Evolutionary conservation across 1,284 basidiomycete species (phyloP).

Genomic region (Polyporus tsugae): DNA sequence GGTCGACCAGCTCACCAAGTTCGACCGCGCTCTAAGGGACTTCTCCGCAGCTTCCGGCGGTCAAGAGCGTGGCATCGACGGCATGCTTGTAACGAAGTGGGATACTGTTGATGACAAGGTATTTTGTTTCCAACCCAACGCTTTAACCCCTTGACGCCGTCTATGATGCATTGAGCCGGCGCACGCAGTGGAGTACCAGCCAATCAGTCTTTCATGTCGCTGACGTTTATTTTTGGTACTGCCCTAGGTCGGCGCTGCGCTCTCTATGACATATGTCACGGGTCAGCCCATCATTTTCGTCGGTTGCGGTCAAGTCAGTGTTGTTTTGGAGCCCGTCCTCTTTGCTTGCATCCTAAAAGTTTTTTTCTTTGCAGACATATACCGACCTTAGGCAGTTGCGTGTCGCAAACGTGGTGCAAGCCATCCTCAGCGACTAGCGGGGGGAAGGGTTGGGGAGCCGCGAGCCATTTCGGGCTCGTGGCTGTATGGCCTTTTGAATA

Average conservation of each 20-base stretch:
- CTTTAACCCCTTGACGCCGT: not conserved
- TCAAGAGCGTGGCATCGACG: conserved; percentile 90
- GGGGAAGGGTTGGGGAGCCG: not conserved
- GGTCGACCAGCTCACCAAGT: conserved; percentile 94
- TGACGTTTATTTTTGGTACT: conserved; percentile 8
- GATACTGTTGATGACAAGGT: conserved; percentile 96
- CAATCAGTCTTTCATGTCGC: not conserved
- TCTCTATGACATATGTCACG: conserved; percentile 98
- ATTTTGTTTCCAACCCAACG: conserved; percentile 5
- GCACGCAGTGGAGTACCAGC: conserved; percentile 16
- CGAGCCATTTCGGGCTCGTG: not conserved
- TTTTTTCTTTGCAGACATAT: conserved; percentile 72
- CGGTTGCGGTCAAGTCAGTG: conserved; percentile 87
- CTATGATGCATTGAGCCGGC: not conserved
- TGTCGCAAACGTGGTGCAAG: conserved; percentile 93
- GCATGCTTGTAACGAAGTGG: conserved; percentile 97
- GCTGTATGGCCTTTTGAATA: not conserved
- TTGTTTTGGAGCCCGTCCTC: not conserved
- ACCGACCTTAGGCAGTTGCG: conserved; percentile 90
- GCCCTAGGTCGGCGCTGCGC: conserved; percentile 88
- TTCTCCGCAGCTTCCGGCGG: conserved; percentile 79
- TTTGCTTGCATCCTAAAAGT: not conserved
- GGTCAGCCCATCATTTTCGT: conserved; percentile 97
- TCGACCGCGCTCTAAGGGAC: conserved; percentile 90
- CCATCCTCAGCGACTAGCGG: conserved; percentile 77